Evolutionary conservation across 2,329 filamentous ascomycete species (phyloP), one percentile per base, ranked within the genome.

Genomic region (Whalleya microplaca): DNA sequence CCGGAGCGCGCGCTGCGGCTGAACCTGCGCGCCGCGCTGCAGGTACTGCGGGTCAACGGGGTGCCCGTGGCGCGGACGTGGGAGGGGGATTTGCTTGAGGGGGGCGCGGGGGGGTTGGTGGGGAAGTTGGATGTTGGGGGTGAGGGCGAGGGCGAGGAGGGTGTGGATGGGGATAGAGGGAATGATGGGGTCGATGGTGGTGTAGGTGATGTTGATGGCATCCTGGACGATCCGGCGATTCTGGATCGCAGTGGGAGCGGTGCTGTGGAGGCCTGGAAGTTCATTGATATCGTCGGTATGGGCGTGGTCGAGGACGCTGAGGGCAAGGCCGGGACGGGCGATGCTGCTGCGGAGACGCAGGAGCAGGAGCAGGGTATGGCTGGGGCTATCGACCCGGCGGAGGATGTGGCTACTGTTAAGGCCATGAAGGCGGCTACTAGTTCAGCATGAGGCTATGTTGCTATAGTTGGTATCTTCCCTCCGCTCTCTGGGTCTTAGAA

Each of bases 1-100:
- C 85, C 85, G 0, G 84, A 86, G 66, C 77, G 84, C 12, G 80
- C 82, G 0, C 70, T 88, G 48, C 77, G 83, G 19, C 74, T 88
- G 2, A 88, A 88, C 61, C 73, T 84, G 3, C 76, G 85, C 1
- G 84, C 85, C 1, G 73, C 82, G 21, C 72, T 86, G 47, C 84
- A 88, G 70, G 70, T 85, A 5, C 64, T 88, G 6, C 75, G 85
- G 0, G 70, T 69, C 21, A 82, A 83, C 50, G 75, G 72, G 2
- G 71, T 85, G 1, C 67, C 76, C 0, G 76, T 87, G 1, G 76
- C 76, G 0, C 72, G 77, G 8, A 86, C 84, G 0, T 80, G 75
- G 71, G 64, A 72, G 2, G 77, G 71, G 21, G 83, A 84, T 48
- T 67, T 85, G 4, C 72, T 80, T 2, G 82, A 84, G 21, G 81